Percentiles rank a stretch among this genome's conserved stretches.
Conservation (phyloP, 108 stramenopile genomes). For the Cyclotella distinguenda region DNA sequence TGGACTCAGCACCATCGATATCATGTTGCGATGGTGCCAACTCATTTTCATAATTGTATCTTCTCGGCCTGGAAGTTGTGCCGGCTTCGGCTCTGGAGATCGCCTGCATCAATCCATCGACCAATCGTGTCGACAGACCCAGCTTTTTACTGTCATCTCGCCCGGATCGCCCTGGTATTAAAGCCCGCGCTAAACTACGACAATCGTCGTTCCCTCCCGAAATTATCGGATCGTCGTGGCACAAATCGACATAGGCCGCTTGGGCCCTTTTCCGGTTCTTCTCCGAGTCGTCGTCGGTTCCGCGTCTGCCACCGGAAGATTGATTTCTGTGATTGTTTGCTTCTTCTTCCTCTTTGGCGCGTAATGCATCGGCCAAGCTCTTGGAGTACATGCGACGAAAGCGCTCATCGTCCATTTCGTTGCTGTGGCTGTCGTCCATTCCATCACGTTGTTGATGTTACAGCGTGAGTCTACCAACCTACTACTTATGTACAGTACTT, state of each 20-base stretch:
- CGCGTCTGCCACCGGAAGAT: slow-evolving; percentile 2
- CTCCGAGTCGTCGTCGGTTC: slow-evolving; percentile 4
- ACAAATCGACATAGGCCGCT: slow-evolving; percentile 30
- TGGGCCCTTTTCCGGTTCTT: slow-evolving; percentile 15
- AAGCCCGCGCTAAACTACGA: slow-evolving; percentile 27
- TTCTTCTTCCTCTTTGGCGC: slow-evolving; percentile 48
- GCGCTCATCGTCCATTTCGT: slow-evolving; percentile 19
- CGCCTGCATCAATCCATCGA: slow-evolving; percentile 45
- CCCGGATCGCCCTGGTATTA: slow-evolving; percentile 15
- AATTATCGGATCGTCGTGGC: slow-evolving; percentile 46
- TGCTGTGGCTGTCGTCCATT: not conserved
- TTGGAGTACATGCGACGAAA: slow-evolving; percentile 45
- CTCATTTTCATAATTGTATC: too few relatives aligned
- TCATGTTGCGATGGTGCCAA: too few relatives aligned
- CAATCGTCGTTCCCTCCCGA: slow-evolving; percentile 39
- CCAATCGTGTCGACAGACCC: slow-evolving; percentile 41
- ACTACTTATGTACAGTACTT: too few relatives aligned
- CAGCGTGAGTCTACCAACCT: too few relatives aligned
- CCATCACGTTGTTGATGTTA: too few relatives aligned
- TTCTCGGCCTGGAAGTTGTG: not conserved
- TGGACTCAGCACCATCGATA: slow-evolving; percentile 8
- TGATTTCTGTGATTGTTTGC: slow-evolving; percentile 21
- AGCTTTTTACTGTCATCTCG: slow-evolving; percentile 5
- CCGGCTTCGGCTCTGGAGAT: slow-evolving; percentile 29
- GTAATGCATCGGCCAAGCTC: slow-evolving; percentile 43